Percentiles rank a stretch among this genome's conserved stretches.
Conservation (phyloP, 148 eudicot genomes). For the Cornus suecica region DNA sequence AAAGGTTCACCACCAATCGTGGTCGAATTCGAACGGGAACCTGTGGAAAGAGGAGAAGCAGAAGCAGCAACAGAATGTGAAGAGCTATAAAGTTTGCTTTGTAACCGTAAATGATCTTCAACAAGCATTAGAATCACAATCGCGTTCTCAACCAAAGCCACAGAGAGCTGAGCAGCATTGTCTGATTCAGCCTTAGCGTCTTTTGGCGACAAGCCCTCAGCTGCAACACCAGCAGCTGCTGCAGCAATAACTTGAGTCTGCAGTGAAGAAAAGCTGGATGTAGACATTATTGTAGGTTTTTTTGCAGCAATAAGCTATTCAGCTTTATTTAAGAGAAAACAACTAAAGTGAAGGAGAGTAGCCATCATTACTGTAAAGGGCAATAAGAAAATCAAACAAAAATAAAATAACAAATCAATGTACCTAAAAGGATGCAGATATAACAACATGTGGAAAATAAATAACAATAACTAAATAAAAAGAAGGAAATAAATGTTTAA, state of each 20-base stretch:
- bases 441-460: background rate
- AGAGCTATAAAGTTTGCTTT: slow-evolving; percentile 67
- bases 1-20: slow-evolving; percentile 40
- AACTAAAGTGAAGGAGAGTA: background rate
- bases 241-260: slow-evolving; percentile 99
- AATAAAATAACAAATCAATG: background rate
- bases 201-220: slow-evolving; percentile 74
- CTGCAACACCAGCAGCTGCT: slow-evolving; percentile 97
- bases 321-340: background rate
- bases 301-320: background rate
- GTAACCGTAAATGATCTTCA: slow-evolving; percentile 93
- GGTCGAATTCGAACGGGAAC: slow-evolving; percentile 34
- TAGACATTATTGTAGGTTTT: background rate
- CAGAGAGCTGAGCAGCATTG: slow-evolving; percentile 97
- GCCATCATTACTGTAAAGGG: slow-evolving; percentile 2
- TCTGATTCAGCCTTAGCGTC: slow-evolving; percentile 89
- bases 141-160: slow-evolving; percentile 96
- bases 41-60: slow-evolving; percentile 45
- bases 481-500: background rate
- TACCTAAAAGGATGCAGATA: background rate
- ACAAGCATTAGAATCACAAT: slow-evolving; percentile 97
- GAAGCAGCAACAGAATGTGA: slow-evolving; percentile 37
- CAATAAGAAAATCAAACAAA: background rate
- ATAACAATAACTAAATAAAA: no score
- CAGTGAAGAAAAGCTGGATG: slow-evolving; percentile 25